These are phyloP conservation scores for Emiliania huxleyi DNA, from an alignment of 78 protist species.

Conservation along the genomic window DNA sequence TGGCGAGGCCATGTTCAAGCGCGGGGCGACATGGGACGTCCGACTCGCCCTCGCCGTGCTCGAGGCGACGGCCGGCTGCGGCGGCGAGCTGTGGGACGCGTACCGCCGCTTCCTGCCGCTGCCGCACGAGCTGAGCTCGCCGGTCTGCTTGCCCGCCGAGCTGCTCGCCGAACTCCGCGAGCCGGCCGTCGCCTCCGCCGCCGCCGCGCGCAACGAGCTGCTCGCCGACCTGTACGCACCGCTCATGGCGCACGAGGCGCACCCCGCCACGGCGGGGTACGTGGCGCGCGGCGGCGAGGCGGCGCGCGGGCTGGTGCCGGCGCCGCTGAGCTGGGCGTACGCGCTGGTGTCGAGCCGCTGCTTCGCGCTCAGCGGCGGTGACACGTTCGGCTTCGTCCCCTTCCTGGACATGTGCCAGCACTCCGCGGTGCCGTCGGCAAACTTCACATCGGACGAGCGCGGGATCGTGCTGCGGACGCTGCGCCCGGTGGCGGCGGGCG, in stretches of 20 bases:
- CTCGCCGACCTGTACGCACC: not conserved
- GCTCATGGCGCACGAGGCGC: not conserved
- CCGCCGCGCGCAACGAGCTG: not conserved
- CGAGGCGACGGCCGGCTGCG: conserved; percentile 20
- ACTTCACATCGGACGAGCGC: not conserved
- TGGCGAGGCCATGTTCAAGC: not conserved
- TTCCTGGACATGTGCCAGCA: not conserved
- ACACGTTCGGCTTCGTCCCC: not conserved
- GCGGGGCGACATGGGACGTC: not conserved
- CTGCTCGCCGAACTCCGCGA: not conserved
- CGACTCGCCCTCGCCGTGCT: conserved; percentile 4
- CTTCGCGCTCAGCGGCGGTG: not conserved
- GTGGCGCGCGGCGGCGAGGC: not conserved
- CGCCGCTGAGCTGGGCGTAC: not conserved
- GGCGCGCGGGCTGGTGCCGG: not conserved
- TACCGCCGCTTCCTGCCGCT: not conserved
- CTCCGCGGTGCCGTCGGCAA: not conserved
- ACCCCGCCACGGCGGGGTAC: not conserved
- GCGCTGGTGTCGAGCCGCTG: not conserved
- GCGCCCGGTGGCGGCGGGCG: not conserved
- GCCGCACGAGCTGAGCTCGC: not conserved
- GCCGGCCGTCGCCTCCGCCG: not conserved
- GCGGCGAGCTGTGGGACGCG: not conserved
- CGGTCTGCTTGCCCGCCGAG: not conserved
- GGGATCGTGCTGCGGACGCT: not conserved